These are phyloP conservation scores for Rhipidocladum racemiflorum DNA, from an alignment of 176 grass and related monocot species.

Conservation along the genomic window DNA sequence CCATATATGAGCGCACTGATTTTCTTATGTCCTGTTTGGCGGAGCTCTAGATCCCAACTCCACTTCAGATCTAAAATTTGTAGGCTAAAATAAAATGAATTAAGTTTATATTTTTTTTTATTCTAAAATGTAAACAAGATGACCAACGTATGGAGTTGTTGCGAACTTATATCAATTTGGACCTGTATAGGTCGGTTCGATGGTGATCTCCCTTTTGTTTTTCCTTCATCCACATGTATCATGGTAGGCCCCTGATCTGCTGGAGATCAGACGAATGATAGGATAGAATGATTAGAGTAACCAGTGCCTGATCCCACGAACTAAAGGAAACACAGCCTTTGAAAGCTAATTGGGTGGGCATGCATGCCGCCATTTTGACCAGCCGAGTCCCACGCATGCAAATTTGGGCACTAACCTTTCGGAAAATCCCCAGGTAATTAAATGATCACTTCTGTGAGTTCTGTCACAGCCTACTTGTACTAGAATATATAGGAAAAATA, in stretches of 20 bases:
- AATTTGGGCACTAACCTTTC: not conserved
- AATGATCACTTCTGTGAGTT: not conserved
- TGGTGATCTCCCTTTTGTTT: not conserved
- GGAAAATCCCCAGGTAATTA: not conserved
- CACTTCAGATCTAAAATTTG: no score
- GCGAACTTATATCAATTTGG: not conserved
- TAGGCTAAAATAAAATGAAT: no score
- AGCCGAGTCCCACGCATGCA: not conserved
- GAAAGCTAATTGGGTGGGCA: slow-evolving; percentile 22
- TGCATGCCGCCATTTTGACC: slow-evolving; percentile 19
- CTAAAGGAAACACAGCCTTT: slow-evolving; percentile 18
- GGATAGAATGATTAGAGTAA: slow-evolving; percentile 11
- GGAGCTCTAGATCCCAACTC: no score
- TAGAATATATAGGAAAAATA: no score
- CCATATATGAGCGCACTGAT: no score
- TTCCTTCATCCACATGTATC: not conserved
- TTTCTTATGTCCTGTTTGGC: no score
- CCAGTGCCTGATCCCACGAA: slow-evolving; percentile 4
- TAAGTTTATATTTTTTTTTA: no score
- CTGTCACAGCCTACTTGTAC: not conserved
- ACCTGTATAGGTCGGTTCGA: not conserved
- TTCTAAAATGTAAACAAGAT: no score
- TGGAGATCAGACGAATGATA: slow-evolving; percentile 12
- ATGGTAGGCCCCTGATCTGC: not conserved
- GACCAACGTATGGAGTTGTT: not conserved